Evolutionary conservation across 1,139 yeast species (phyloP).

Genomic region (Wickerhamomyces sp.): DNA sequence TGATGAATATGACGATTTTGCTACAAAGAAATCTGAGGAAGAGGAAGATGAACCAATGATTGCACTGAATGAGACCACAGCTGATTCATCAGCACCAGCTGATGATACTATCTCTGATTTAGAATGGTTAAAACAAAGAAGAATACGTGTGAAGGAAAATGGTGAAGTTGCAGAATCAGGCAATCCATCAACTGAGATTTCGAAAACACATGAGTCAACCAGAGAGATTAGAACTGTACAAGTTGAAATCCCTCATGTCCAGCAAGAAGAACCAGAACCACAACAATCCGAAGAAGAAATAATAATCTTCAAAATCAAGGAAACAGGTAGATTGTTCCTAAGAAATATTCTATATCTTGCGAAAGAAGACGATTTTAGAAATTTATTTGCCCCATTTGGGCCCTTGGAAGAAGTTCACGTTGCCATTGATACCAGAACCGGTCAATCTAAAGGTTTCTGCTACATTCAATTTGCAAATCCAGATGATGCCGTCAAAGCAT

Average conservation of each 20-base stretch:
- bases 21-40: constrained; percentile 25
- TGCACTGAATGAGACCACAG: constrained; percentile 21
- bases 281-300: constrained; percentile 38
- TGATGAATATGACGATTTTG: constrained; percentile 59
- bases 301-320: constrained; percentile 45
- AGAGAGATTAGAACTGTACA: constrained; percentile 8
- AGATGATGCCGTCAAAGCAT: constrained; percentile 74
- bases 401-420: constrained; percentile 75
- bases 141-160: constrained; percentile 63
- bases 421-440: constrained; percentile 87
- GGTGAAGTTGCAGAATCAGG: constrained; percentile 23
- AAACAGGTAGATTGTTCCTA: constrained; percentile 80
- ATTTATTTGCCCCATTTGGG: constrained; percentile 43
- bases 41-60: constrained; percentile 34
- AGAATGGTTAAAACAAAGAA: constrained; percentile 82
- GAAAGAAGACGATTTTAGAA: constrained; percentile 70
- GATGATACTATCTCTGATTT: constrained; percentile 66
- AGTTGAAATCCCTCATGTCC: neutral
- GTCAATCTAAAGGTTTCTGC: constrained; percentile 90
- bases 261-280: constrained; percentile 13
- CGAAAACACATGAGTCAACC: constrained; percentile 10
- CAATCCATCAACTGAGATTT: neutral
- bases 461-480: constrained; percentile 67
- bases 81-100: constrained; percentile 13
- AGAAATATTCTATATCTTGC: constrained; percentile 82